Evolutionary conservation across 768 basidiomycete genomes (phyloP).

Genomic region (Tubosaeta brunneosetosa): DNA sequence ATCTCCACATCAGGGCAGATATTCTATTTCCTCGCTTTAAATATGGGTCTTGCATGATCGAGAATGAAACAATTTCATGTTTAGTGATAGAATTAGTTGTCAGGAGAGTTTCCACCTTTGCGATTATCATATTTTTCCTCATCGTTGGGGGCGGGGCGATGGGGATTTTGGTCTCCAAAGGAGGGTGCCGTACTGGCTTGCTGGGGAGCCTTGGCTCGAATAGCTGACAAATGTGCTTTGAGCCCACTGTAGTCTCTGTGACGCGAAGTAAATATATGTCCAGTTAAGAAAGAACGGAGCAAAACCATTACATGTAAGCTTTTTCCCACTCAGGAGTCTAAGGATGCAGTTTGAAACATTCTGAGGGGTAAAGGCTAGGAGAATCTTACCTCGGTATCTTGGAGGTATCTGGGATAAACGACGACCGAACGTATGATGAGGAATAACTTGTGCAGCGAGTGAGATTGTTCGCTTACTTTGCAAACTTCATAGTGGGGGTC

Average conservation of each 20-base stretch:
- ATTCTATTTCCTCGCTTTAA: neutral
- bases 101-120: conserved; percentile 6
- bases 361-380: neutral
- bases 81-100: neutral
- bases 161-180: conserved; percentile 3
- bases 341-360: conserved; percentile 1
- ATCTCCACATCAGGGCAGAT: neutral
- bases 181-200: conserved; percentile 18
- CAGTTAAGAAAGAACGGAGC: neutral
- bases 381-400: conserved; percentile 58
- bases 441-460: neutral
- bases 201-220: conserved; percentile 34
- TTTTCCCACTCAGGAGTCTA: conserved; percentile 62
- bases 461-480: conserved; percentile 36
- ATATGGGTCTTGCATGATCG: conserved; percentile 3
- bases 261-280: neutral
- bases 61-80: neutral
- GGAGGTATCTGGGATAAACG: conserved; percentile 49
- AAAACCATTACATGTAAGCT: conserved; percentile 28
- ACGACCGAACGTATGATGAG: neutral
- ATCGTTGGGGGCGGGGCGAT: neutral
- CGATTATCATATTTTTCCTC: conserved; percentile 2
- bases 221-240: conserved; percentile 59
- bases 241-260: conserved; percentile 67
- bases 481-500: conserved; percentile 49